Base-by-base conservation (phyloP, 768 basidiomycete species). In the Psilocybe tampanensis region DNA sequence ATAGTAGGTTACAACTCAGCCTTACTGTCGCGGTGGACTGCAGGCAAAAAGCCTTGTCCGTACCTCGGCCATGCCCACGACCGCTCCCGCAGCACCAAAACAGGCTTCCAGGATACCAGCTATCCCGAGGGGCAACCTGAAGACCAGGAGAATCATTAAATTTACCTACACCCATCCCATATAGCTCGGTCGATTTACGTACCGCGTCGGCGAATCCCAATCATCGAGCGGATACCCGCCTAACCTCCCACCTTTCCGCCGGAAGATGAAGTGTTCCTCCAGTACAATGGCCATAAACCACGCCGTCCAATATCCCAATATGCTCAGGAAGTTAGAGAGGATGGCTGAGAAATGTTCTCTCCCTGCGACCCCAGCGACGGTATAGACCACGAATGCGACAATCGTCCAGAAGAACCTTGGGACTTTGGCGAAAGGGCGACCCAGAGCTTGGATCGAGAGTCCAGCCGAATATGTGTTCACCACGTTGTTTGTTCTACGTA, bases 331-430 rank as follows among this genome's bases (percentile, higher is more conserved):
- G 43, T 62, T 62, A 0, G 61, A 56, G 2, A 62, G 42, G 19
- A 62, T 59, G 2, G 44, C 54, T 1, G 61, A 56, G 32, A 62
- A 62, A 21, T 62, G 61, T 36, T 56, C 55, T 1, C 61, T 39
- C 7, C 61, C 61, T 3, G 58, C 58, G 15, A 62, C 55, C 0
- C 61, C 61, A 18, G 61, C 61, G n/a, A 54, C 55, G 6, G 61
- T 62, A 17, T 62, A 62, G 23, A 48, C 55, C 9, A 55, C 58
- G 43, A 59, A 62, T 23, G 47, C 50, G 15, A 62, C 52, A n/a
- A 54, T 21, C 2, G 61, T 62, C 61, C 61, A 62, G 44, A 62
- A 62, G 52, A 62, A 62, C 21, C 61, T 57, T 2, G 61, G 61
- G 0, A 62, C 58, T 33, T 49, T 55, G 26, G 61, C 61, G 21